Evolutionary conservation across 2,329 filamentous ascomycete species (phyloP).

Genomic region (Fusarium torulosum): DNA sequence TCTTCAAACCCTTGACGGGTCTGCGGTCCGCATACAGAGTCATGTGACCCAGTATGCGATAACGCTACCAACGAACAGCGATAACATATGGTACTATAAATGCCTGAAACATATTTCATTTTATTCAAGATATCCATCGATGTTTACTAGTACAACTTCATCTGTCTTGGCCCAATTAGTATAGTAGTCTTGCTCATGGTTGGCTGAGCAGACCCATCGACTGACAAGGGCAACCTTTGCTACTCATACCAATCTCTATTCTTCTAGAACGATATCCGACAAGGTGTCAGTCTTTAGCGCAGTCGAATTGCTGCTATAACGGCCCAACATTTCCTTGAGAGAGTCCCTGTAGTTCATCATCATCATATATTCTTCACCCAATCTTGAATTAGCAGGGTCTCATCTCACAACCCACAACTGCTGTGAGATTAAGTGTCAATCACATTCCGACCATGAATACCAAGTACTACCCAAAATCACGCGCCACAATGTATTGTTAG

Average conservation of each 20-base stretch:
- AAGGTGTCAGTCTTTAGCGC: constrained; percentile 27
- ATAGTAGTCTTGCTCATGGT: neutral
- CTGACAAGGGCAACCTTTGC: neutral
- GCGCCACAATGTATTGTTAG: constrained; percentile 29
- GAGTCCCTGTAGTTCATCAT: constrained; percentile 5
- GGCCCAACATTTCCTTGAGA: constrained; percentile 17
- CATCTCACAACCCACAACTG: constrained; percentile 14
- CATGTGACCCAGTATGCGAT: constrained; percentile 31
- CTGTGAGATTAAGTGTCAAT: constrained; percentile 27
- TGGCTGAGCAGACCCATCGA: neutral
- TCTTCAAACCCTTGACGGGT: constrained; percentile 15
- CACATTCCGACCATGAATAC: constrained; percentile 34
- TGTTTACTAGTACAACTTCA: neutral
- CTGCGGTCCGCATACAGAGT: constrained; percentile 8
- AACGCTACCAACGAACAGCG: neutral
- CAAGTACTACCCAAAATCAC: constrained; percentile 18
- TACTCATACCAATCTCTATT: constrained; percentile 11
- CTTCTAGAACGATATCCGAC: constrained; percentile 29
- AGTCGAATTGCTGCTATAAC: constrained; percentile 3
- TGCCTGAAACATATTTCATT: neutral
- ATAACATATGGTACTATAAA: neutral
- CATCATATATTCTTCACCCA: constrained; percentile 5
- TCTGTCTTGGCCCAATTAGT: neutral
- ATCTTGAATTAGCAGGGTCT: constrained; percentile 18
- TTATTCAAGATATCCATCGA: neutral